phyloP scores from a whole-genome alignment of 257 asterid genomes.

The Penstemon newberryi region DNA sequence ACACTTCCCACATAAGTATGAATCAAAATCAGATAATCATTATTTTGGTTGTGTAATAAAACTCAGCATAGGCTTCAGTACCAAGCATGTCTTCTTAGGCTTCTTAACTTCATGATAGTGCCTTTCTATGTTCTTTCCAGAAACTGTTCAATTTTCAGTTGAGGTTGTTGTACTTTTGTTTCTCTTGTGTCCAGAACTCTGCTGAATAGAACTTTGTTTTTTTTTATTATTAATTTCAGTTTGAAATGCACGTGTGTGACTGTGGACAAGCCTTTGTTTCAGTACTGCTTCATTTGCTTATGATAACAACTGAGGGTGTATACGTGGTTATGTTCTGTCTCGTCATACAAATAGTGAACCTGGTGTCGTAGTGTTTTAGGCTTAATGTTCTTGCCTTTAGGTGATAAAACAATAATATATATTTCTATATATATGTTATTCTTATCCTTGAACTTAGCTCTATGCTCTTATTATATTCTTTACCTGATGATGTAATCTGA shows the following conservation, averaged over 20 bases:
- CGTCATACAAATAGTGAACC: neutral
- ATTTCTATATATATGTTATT: neutral
- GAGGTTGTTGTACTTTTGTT: slow-evolving; percentile 2
- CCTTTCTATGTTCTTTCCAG: too few species aligned
- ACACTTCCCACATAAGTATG: neutral
- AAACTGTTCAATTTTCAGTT: neutral
- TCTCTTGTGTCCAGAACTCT: neutral
- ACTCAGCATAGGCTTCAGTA: slow-evolving; percentile 3
- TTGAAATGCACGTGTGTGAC: neutral
- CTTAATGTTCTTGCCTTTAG: slow-evolving; percentile 4
- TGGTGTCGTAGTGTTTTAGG: slow-evolving; percentile 6
- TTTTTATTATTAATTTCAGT: too few species aligned
- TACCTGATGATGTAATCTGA: slow-evolving; percentile 24
- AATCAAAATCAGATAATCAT: neutral
- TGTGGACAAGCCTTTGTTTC: slow-evolving; percentile 16
- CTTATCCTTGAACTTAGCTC: slow-evolving; percentile 15
- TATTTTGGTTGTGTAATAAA: slow-evolving; percentile 7
- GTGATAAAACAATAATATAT: neutral
- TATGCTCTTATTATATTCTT: slow-evolving; percentile 7
- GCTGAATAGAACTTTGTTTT: too few species aligned
- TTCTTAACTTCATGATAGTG: neutral
- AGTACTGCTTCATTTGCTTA: slow-evolving; percentile 6
- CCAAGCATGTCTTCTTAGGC: slow-evolving; percentile 11
- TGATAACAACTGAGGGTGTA: neutral
- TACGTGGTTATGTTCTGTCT: neutral